phyloP scores from a whole-genome alignment of 306 rosid species.

The Malus fusca region DNA sequence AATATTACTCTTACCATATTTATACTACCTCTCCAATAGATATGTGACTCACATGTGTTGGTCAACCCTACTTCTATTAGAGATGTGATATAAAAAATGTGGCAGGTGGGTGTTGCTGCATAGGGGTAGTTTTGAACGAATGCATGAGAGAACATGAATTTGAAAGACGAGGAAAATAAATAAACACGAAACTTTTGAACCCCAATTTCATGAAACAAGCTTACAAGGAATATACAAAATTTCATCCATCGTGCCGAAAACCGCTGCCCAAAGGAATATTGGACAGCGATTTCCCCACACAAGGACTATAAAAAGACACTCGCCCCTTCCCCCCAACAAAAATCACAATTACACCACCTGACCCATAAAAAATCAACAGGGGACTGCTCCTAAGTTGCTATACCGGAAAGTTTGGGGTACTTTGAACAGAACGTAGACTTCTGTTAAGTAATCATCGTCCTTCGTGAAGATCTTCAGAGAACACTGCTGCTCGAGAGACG shows the following conservation, averaged over 20 bases:
- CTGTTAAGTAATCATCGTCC: conserved; percentile 54
- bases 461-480: conserved; percentile 98
- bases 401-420: conserved; percentile 7
- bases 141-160: too few species aligned
- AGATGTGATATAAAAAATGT: too few species aligned
- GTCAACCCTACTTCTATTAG: too few species aligned
- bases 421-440: conserved; percentile 1
- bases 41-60: too few species aligned
- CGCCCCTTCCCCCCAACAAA: conserved; percentile 3
- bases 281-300: conserved; percentile 18
- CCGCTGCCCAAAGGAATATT: conserved; percentile 24
- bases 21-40: too few species aligned
- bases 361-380: conserved; percentile 21
- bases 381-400: conserved; percentile 13
- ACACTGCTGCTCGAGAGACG: conserved; percentile 67
- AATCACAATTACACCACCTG: conserved; percentile 22
- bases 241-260: conserved; percentile 29
- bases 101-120: too few species aligned
- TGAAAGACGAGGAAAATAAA: not conserved
- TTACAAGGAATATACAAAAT: conserved; percentile 42
- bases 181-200: not conserved
- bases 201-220: conserved; percentile 1
- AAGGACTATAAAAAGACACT: conserved; percentile 17
- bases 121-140: too few species aligned
- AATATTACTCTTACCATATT: too few species aligned